Conservation (phyloP, 2,329 filamentous ascomycete genomes). For the Diaporthe ampelina region DNA sequence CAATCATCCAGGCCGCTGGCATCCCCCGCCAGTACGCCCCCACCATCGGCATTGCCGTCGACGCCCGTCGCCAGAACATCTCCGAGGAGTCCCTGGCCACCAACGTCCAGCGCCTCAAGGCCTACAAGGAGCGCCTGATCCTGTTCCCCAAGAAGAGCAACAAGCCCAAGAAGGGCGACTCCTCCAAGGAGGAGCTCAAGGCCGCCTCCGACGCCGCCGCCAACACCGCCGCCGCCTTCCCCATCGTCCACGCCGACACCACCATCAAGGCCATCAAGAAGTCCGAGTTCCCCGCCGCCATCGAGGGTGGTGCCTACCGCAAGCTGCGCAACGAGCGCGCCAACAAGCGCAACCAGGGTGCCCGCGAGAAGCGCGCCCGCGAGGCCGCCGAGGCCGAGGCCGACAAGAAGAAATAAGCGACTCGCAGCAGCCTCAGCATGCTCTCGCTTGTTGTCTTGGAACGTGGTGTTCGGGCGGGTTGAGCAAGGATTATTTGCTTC, state of each 20-base stretch:
- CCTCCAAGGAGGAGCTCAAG: constrained; percentile 81
- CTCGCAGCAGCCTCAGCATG: not conserved
- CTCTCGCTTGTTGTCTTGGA: constrained; percentile 21
- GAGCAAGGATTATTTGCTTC: constrained; percentile 33
- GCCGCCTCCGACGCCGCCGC: constrained; percentile 71
- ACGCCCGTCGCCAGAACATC: constrained; percentile 96
- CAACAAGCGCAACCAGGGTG: constrained; percentile 85
- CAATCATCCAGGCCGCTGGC: constrained; percentile 83
- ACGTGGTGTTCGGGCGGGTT: constrained; percentile 26
- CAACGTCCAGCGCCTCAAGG: constrained; percentile 98
- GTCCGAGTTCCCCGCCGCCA: constrained; percentile 80
- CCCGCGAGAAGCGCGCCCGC: constrained; percentile 92
- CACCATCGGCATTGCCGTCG: constrained; percentile 97
- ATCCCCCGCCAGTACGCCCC: constrained; percentile 94
- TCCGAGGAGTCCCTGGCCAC: constrained; percentile 93
- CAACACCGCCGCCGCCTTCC: constrained; percentile 72
- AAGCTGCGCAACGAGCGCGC: constrained; percentile 87
- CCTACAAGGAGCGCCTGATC: constrained; percentile 96
- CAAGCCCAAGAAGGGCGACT: constrained; percentile 94
- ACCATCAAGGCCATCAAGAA: constrained; percentile 83
- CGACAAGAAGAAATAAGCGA: constrained; percentile 82
- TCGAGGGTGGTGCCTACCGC: constrained; percentile 88
- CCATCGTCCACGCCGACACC: constrained; percentile 77
- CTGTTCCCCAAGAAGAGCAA: constrained; percentile 97
- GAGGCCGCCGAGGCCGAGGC: constrained; percentile 87